Evolutionary conservation across 208 protist species (phyloP), one percentile per base, ranked within the genome.

Genomic region (Endotrypanum monterogeii): DNA sequence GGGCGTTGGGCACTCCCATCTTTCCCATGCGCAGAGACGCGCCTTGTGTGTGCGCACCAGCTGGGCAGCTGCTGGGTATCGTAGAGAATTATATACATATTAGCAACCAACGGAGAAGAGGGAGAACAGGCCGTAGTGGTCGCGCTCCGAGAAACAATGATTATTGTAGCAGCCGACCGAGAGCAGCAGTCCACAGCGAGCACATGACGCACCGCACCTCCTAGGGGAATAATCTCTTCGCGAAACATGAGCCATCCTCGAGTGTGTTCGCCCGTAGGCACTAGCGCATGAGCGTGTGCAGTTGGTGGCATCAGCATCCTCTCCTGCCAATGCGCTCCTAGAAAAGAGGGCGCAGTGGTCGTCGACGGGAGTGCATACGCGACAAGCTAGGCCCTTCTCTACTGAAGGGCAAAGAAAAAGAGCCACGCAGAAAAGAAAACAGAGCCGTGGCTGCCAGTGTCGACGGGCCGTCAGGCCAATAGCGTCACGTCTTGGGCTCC

Each of bases 401-500:
- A 7, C 9, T 46, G 41, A 46, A 11, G 16, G 28, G 16, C 1
- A 63, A 63, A 46, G n/a, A 18, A 63, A 63, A 63, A 35, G 30
- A 30, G 41, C 9, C 7, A 46, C 9, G 9, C 41, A 46, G 12
- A 55, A 9, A 55, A 55, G 51, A 8, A 55, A 28, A 63, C 41
- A 63, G 44, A 63, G 37, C 12, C 35, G n/a, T 63, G 20, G 35
- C 58, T 37, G 16, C 3, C 9, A 8, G 50, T 20, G 48, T 28
- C 55, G 52, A 56, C 25, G 9, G 16, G n/a, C 44, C 9, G 23
- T 51, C 55, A 73, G 58, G 63, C 76, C 23, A 75, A 37, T 23
- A 80, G 35, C 14, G 44, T 65, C 76, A 67, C 68, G 8, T 23
- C 25, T 54, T 71, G 39, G 54, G 66, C 32, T 30, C 25, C n/a